A percentile compares a stretch with the other conserved stretches of the same genome.
phyloP scores from a whole-genome alignment of 768 basidiomycete species.

The Cystobasidium tubakii region DNA sequence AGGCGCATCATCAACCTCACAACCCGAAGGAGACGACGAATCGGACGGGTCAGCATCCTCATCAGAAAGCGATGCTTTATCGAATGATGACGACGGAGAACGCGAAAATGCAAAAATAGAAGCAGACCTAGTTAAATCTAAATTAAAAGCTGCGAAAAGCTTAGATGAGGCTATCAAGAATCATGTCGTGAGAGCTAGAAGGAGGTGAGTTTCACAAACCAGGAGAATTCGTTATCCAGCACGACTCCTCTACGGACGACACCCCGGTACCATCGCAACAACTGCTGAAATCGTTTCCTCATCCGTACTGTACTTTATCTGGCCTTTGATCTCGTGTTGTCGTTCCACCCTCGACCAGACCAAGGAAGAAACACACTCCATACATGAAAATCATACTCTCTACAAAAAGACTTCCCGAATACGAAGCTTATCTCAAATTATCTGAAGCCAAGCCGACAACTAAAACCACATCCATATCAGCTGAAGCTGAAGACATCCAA shows the following conservation, averaged over 20 bases:
- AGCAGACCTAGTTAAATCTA: not conserved
- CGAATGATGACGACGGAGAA: not conserved
- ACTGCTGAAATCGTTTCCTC: too few species aligned
- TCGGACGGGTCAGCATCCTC: not conserved
- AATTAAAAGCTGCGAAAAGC: not conserved
- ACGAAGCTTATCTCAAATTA: not conserved
- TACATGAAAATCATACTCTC: constrained; percentile 24
- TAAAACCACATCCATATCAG: not conserved
- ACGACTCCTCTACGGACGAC: too few species aligned
- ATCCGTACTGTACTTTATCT: too few species aligned
- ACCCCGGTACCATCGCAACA: too few species aligned
- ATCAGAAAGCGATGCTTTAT: not conserved
- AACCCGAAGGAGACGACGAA: not conserved
- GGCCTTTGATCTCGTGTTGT: too few species aligned
- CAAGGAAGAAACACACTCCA: constrained; percentile 26
- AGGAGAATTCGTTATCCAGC: too few species aligned
- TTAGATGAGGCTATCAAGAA: constrained; percentile 19
- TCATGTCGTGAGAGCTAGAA: constrained; percentile 12
- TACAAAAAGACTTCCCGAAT: not conserved
- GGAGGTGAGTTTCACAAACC: constrained; percentile 34
- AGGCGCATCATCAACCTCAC: not conserved
- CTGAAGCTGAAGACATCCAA: too few species aligned
- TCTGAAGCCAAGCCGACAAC: not conserved
- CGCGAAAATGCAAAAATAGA: not conserved
- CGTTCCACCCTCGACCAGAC: too few species aligned